Base-by-base conservation (phyloP, 2,329 filamentous ascomycete species). In the Pyrenophora seminiperda region DNA sequence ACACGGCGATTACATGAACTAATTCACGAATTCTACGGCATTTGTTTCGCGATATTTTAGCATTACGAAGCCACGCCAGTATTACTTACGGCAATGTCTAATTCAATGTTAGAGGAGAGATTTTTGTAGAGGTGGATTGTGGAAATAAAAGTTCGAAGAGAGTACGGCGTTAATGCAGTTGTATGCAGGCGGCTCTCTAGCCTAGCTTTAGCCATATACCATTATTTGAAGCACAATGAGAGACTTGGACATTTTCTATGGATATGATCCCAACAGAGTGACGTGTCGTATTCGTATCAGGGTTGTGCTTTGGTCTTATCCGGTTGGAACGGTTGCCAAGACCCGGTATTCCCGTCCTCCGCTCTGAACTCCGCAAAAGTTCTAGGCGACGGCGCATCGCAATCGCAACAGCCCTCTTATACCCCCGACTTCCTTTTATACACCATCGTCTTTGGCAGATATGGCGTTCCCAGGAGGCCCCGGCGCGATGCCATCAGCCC, bases 351-450 rank as follows among this genome's bases (percentile, higher is more conserved):
- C 36, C 67, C 65, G 64, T 67, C 62, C 61, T 68, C 68, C 69
- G 68, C 38, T 50, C 33, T 53, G 43, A 60, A 65, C 65, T 72
- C 67, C 68, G 67, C 68, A 71, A 71, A 68, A 63, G 57, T 63
- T 57, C 49, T 45, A 38, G 43, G 40, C 39, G 36, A 46, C 52
- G 48, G 50, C 55, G 41, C 53, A 54, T 53, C 51, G 36, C 50
- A 41, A 54, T 45, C 41, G 47, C 30, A 53, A 37, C 40, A 50
- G n/a, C 47, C 42, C 46, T 31, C 24, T 31, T 18, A 11, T 33
- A n/a, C 10, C 18, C 9, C 15, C 24, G 20, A 5, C 17, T 43
- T 10, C 22, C 30, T 11, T n/a, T 6, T 32, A 37, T 37, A 19
- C 24, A 20, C 47, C 30, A 38, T 36, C 32, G 20, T 33, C 31